Evolutionary conservation across 1,284 basidiomycete genomes (phyloP), one percentile per base, ranked within the genome.

Genomic region (Apiotrichum gracile): DNA sequence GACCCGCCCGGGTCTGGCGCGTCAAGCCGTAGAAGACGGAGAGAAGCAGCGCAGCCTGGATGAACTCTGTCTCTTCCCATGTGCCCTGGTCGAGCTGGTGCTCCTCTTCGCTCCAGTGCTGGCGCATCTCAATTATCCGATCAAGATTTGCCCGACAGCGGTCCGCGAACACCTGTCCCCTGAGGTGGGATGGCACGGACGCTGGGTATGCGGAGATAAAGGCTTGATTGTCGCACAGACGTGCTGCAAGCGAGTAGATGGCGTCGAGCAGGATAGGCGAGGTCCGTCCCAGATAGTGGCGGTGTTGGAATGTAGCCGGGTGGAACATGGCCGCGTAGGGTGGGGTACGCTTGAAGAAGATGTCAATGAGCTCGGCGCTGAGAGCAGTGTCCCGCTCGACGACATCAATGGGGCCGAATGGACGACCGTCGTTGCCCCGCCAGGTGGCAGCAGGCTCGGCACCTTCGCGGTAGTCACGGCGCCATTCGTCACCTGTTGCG

Each of bases 271-370:
- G 65, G 38, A 74, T 63, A 6, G 72, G 69, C 14, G 75, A 73
- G 5, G 73, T 65, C 42, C 69, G 69, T 33, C 64, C 66, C 35
- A 73, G 69, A 56, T 75, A 76, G 14, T 74, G 63, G 13, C 77
- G 73, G 52, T 78, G 69, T 12, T 73, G 62, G 64, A 78, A 78
- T 4, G 74, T 76, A 24, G 77, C 67, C 21, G 65, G 62, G 58
- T 78, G 77, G 47, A 78, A 65, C 66, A 77, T 73, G 38, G 68
- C 60, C 37, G 64, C 66, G 59, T 73, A 74, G 25, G 77, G 76
- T 19, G 69, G 68, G 8, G 76, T 66, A 27, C 70, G 67, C 17
- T 69, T 66, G 57, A 78, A 70, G 62, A 77, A 78, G 64, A 68
- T 60, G 43, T 74, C 66, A 14, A 75, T 47, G 19, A 74, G 61